A percentile compares a stretch with the other conserved stretches of the same genome.
Conservation (phyloP, 2,329 filamentous ascomycete genomes). For the Helotiales sp. region DNA sequence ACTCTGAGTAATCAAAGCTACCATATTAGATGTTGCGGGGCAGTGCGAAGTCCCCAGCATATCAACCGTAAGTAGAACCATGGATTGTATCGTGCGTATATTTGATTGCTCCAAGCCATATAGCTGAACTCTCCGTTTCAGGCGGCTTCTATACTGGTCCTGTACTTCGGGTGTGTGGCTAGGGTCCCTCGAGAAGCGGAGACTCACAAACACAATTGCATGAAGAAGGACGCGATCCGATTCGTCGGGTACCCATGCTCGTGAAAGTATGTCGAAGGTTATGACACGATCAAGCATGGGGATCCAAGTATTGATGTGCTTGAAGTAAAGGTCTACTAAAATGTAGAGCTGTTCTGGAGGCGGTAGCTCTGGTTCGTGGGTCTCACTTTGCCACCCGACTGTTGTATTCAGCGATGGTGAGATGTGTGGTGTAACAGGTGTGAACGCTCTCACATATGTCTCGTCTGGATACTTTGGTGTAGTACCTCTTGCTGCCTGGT, state of each 20-base stretch:
- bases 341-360: constrained; percentile 8
- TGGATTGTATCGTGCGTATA: constrained; percentile 1
- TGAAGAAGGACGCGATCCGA: constrained; percentile 9
- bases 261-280: constrained; percentile 11
- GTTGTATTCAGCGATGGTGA: constrained; percentile 5
- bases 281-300: constrained; percentile 13
- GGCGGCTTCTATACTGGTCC: neutral
- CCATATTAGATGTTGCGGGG: constrained; percentile 12
- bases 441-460: constrained; percentile 9
- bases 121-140: constrained; percentile 6
- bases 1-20: constrained; percentile 13
- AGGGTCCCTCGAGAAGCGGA: constrained; percentile 13
- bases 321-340: constrained; percentile 13
- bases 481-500: neutral
- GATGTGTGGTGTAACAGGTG: constrained; percentile 8
- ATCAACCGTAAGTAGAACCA: constrained; percentile 12
- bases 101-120: constrained; percentile 3
- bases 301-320: constrained; percentile 16
- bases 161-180: neutral
- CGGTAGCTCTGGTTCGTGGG: constrained; percentile 1
- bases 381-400: constrained; percentile 14
- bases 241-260: neutral
- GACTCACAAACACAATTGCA: constrained; percentile 12
- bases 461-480: neutral
- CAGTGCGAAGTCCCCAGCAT: neutral